These are phyloP conservation scores for Paulownia fortunei DNA, from an alignment of 257 asterid genomes.

Conservation along the genomic window DNA sequence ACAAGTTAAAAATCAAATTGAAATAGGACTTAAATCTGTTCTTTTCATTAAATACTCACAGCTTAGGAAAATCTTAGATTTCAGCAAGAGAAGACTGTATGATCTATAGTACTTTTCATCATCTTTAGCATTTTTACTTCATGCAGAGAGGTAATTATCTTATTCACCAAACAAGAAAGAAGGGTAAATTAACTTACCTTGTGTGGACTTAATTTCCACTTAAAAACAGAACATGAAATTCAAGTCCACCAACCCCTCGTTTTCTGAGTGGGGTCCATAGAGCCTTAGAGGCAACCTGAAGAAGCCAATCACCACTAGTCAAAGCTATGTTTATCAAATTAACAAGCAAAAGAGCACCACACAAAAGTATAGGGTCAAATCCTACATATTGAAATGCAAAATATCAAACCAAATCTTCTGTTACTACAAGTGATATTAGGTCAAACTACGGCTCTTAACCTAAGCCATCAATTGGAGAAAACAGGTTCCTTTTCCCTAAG, in stretches of 20 bases:
- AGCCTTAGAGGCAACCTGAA: neutral
- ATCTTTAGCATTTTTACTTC: too few relatives aligned
- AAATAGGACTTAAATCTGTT: neutral
- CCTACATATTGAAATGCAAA: slow-evolving; percentile 28
- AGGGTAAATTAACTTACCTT: neutral
- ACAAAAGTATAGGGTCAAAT: slow-evolving; percentile 38
- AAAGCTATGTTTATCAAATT: neutral
- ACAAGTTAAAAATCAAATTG: neutral
- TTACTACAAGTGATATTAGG: slow-evolving; percentile 35
- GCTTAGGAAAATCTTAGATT: neutral
- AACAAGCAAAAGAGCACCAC: slow-evolving; percentile 7
- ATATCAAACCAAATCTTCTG: slow-evolving; percentile 34
- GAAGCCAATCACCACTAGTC: slow-evolving; percentile 14
- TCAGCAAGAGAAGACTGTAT: neutral
- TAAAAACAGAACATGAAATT: neutral
- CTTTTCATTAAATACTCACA: neutral
- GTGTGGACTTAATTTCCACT: neutral
- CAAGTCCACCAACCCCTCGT: slow-evolving; percentile 1
- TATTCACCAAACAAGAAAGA: neutral
- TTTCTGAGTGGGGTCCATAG: slow-evolving; percentile 19
- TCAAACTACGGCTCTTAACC: slow-evolving; percentile 41
- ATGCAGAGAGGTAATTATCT: neutral
- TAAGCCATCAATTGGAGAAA: slow-evolving; percentile 40
- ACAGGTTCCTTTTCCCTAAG: slow-evolving; percentile 31
- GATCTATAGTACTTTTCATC: neutral